Base-by-base conservation (phyloP, 495 filamentous ascomycete species). In the Tuber melanosporum region DNA sequence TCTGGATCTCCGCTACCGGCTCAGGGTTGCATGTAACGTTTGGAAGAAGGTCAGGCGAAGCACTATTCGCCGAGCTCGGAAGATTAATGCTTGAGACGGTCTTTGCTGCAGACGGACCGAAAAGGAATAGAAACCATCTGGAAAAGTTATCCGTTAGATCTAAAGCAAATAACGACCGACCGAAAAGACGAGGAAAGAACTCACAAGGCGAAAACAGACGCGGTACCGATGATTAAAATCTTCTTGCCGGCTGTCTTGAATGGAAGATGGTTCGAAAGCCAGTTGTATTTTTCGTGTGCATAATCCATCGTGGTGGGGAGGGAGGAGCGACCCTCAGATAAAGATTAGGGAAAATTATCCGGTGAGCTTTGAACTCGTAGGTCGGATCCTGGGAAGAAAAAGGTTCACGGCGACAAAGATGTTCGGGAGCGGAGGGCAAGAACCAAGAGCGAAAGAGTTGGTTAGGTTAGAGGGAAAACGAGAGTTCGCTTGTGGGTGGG, bases 111-210 rank as follows among this genome's bases (percentile, higher is more conserved):
- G 77, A 45, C 15, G 75, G 70, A 15, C 70, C 12, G 75, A 78
- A 47, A 19, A 52, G 22, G 32, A 78, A 77, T 3, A 73, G 26
- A 22, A 70, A 73, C 70, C 70, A 77, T 43, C 77, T 78, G 10
- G 26, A n/a, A 32, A 32, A 26, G 22, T 45, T 6, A 20, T 32
- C 52, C 10, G n/a, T 62, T 15, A 32, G 52, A 62, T 9, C 26
- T 2, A 62, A 14, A 62, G 52, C 10, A 62, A 36, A 36, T 36
- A 66, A 19, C 26, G 57, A 36, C 26, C 32, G 32, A 32, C 57
- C 14, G 32, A 66, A 32, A 32, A 32, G 57, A 2, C 4, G 26
- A 26, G 57, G 57, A 36, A 36, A 36, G 26, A 66, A 66, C 57
- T 66, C 15, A 66, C 57, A 66, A 66, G 57, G 57, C 57, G 32